Evolutionary conservation across 1,139 yeast species (phyloP).

Genomic region (Chernovozyma aurita): DNA sequence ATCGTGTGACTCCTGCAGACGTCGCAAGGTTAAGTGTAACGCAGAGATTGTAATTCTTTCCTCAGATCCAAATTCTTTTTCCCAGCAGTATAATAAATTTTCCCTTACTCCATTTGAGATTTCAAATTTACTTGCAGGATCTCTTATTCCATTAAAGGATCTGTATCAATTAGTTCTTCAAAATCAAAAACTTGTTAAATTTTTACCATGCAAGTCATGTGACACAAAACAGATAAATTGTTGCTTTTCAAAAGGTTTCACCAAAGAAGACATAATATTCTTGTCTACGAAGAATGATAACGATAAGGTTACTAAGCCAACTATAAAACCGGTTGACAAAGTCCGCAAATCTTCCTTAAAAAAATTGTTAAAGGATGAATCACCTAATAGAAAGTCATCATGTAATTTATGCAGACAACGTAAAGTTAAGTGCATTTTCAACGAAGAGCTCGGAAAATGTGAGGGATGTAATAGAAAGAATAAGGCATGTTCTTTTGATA

Average conservation of each 20-base stretch:
- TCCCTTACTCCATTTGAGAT: slow-evolving; percentile 1
- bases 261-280: slow-evolving; percentile 48
- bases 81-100: slow-evolving; percentile 1
- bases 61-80: slow-evolving; percentile 1
- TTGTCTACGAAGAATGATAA: slow-evolving; percentile 15
- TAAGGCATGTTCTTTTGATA: slow-evolving; percentile 29
- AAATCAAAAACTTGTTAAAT: slow-evolving; percentile 41
- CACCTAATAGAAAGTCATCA: slow-evolving; percentile 25
- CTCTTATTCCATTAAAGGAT: neutral
- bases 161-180: slow-evolving; percentile 4
- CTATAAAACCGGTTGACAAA: neutral
- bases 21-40: slow-evolving; percentile 72
- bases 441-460: slow-evolving; percentile 25
- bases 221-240: slow-evolving; percentile 39
- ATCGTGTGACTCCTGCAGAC: slow-evolving; percentile 67
- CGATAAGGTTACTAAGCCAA: slow-evolving; percentile 6
- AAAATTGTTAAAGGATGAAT: slow-evolving; percentile 8
- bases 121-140: slow-evolving; percentile 2
- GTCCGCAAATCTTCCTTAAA: neutral
- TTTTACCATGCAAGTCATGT: slow-evolving; percentile 49
- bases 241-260: slow-evolving; percentile 54
- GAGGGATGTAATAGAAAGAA: slow-evolving; percentile 36
- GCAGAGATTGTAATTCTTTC: slow-evolving; percentile 44
- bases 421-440: slow-evolving; percentile 35
- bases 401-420: slow-evolving; percentile 35